phyloP scores from a whole-genome alignment of 495 filamentous ascomycete genomes.

The Amorphotheca resinae region DNA sequence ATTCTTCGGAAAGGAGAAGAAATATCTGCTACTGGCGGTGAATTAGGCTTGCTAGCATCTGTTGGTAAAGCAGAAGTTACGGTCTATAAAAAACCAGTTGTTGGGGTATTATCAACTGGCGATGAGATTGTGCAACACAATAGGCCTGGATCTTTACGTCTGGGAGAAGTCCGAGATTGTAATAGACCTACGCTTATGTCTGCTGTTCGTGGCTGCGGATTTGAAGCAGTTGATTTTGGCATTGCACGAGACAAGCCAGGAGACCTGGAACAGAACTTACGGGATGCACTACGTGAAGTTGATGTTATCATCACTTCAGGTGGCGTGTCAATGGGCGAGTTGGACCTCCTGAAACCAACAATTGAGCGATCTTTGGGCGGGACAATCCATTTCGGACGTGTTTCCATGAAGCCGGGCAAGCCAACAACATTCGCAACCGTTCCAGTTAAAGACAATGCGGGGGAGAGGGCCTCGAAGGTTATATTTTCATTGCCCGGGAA shows the following conservation, averaged over 20 bases:
- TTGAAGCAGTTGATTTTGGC: slow-evolving; percentile 71
- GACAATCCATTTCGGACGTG: slow-evolving; percentile 92
- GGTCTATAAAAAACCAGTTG: slow-evolving; percentile 61
- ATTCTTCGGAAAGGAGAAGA: slow-evolving; percentile 66
- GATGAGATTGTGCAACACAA: slow-evolving; percentile 83
- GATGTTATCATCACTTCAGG: slow-evolving; percentile 88
- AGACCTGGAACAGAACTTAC: slow-evolving; percentile 64
- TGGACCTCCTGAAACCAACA: slow-evolving; percentile 93
- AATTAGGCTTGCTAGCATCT: slow-evolving; percentile 78
- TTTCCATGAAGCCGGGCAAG: slow-evolving; percentile 96
- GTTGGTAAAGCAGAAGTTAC: slow-evolving; percentile 64
- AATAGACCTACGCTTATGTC: slow-evolving; percentile 80
- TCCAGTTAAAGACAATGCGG: slow-evolving; percentile 46
- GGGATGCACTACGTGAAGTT: slow-evolving; percentile 55
- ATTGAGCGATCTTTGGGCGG: slow-evolving; percentile 84
- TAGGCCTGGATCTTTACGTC: slow-evolving; percentile 43
- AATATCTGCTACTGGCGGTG: slow-evolving; percentile 75
- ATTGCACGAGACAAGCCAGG: slow-evolving; percentile 71
- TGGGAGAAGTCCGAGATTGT: slow-evolving; percentile 85
- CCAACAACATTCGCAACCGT: slow-evolving; percentile 94
- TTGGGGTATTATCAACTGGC: slow-evolving; percentile 87
- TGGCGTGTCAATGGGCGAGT: slow-evolving; percentile 96
- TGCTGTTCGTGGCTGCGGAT: slow-evolving; percentile 62
- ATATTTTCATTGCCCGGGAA: slow-evolving; percentile 93
- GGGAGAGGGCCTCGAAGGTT: slow-evolving; percentile 47